A percentile compares a stretch with the other conserved stretches of the same genome.
Conservation (phyloP, 208 protist species). For the Wallacemonas collosoma region DNA sequence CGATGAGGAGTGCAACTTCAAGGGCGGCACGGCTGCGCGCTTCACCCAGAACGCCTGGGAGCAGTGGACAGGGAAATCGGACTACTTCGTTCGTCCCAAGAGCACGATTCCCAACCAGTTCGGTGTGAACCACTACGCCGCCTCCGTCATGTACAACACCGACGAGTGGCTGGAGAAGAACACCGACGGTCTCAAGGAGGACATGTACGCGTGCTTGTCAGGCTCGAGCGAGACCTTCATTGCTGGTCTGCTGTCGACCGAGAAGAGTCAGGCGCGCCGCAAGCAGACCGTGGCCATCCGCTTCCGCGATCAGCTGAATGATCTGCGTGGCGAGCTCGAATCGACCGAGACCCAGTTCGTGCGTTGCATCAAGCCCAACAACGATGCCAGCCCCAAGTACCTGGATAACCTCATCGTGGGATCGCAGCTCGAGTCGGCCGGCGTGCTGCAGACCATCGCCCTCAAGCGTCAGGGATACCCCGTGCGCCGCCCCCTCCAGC, state of each 20-base stretch:
- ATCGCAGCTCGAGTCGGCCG: constrained; percentile 89
- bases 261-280: constrained; percentile 38
- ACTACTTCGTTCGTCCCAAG: constrained; percentile 84
- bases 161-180: constrained; percentile 93
- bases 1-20: constrained; percentile 90
- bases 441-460: constrained; percentile 90
- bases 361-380: constrained; percentile 94
- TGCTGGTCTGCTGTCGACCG: constrained; percentile 51
- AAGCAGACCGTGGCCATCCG: constrained; percentile 83
- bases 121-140: constrained; percentile 91
- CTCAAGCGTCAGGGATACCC: constrained; percentile 92
- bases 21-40: constrained; percentile 61
- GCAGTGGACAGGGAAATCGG: constrained; percentile 45
- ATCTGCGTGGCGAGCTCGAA: constrained; percentile 77
- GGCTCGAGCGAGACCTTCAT: constrained; percentile 65
- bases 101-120: constrained; percentile 89
- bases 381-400: constrained; percentile 50
- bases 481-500: constrained; percentile 71
- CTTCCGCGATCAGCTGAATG: constrained; percentile 80
- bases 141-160: constrained; percentile 86
- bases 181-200: constrained; percentile 86
- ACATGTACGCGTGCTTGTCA: constrained; percentile 61
- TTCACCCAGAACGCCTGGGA: constrained; percentile 84
- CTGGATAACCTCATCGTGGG: constrained; percentile 82
- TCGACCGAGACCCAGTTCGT: constrained; percentile 94